These are phyloP conservation scores for Ophiostoma himal-ulmi DNA, from an alignment of 2,329 filamentous ascomycete genomes.

Conservation along the genomic window DNA sequence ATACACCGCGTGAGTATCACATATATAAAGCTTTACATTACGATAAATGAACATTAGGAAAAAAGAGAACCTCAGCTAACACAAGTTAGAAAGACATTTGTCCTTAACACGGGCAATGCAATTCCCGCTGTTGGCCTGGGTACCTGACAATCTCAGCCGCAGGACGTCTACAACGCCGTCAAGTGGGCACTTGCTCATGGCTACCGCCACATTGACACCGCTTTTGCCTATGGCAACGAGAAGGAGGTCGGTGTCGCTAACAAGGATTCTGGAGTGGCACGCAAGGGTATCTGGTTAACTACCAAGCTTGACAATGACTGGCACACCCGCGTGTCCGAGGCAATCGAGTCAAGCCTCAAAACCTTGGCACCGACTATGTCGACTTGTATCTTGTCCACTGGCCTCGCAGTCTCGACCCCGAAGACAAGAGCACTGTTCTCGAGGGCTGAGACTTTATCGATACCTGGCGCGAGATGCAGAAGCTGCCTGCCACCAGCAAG, in stretches of 20 bases:
- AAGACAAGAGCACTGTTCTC: constrained; percentile 18
- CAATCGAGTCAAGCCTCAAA: constrained; percentile 23
- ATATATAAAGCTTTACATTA: not conserved
- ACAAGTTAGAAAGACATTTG: constrained; percentile 49
- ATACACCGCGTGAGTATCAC: not conserved
- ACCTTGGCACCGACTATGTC: constrained; percentile 22
- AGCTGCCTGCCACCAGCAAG: constrained; percentile 22
- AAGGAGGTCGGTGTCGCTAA: constrained; percentile 23
- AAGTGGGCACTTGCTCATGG: constrained; percentile 20
- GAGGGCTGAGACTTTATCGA: constrained; percentile 19
- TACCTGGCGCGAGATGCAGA: constrained; percentile 24
- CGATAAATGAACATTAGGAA: not conserved
- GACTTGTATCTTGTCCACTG: constrained; percentile 25
- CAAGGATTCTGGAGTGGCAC: constrained; percentile 22
- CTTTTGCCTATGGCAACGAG: constrained; percentile 25
- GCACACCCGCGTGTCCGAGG: constrained; percentile 23
- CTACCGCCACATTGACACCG: constrained; percentile 26
- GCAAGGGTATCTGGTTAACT: constrained; percentile 24
- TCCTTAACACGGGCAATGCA: constrained; percentile 69
- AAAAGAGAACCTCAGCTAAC: not conserved
- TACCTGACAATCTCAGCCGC: constrained; percentile 63
- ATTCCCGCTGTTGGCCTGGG: constrained; percentile 73
- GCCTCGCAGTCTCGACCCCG: constrained; percentile 19
- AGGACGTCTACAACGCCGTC: constrained; percentile 22
- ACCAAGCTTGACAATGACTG: constrained; percentile 24